These are phyloP conservation scores for Metschnikowia colocasiae DNA, from an alignment of 805 yeast genomes.

Conservation along the genomic window DNA sequence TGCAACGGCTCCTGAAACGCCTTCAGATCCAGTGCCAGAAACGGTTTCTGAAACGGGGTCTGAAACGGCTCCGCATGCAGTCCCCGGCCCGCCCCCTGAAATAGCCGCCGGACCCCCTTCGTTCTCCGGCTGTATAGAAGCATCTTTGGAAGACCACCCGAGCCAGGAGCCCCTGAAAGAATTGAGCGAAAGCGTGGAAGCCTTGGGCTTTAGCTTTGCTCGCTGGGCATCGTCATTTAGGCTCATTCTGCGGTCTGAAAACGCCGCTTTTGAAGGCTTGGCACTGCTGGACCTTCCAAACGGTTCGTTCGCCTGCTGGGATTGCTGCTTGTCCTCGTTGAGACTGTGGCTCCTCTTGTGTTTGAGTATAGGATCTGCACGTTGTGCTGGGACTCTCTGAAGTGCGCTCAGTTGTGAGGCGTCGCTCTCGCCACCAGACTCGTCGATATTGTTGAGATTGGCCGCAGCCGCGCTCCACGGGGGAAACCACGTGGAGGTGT, in stretches of 20 bases:
- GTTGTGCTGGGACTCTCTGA: background rate
- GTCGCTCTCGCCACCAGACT: too few relatives aligned
- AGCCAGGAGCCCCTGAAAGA: constrained; percentile 24
- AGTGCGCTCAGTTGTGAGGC: too few relatives aligned
- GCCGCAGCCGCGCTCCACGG: background rate
- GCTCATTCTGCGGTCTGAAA: constrained; percentile 2
- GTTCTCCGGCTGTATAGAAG: background rate
- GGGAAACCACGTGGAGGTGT: background rate
- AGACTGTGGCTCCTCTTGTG: background rate
- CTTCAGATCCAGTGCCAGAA: too few relatives aligned
- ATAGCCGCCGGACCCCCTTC: too few relatives aligned
- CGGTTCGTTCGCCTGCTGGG: background rate
- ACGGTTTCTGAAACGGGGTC: too few relatives aligned
- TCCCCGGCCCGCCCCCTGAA: too few relatives aligned
- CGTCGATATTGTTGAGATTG: background rate
- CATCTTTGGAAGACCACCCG: constrained; percentile 21
- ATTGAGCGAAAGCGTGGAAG: constrained; percentile 23
- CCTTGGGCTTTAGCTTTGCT: constrained; percentile 13
- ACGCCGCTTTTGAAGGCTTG: background rate
- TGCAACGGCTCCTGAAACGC: too few relatives aligned
- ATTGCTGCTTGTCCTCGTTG: background rate
- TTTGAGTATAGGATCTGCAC: background rate
- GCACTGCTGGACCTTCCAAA: background rate
- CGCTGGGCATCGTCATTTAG: background rate
- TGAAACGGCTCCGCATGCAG: too few relatives aligned